phyloP scores from a whole-genome alignment of 2,329 filamentous ascomycete genomes.

The Furcasterigmium furcatum region DNA sequence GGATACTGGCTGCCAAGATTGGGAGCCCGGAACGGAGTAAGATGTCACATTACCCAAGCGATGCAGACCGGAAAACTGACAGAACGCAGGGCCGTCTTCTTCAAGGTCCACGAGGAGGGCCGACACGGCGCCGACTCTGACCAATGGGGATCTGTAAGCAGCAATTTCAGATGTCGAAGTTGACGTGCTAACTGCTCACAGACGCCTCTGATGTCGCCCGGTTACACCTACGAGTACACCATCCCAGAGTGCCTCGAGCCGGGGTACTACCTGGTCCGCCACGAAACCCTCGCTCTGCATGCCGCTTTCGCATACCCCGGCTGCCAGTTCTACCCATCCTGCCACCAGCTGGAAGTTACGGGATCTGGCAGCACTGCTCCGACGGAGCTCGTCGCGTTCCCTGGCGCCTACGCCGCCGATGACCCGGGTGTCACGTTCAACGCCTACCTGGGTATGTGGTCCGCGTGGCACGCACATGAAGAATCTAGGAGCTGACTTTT shows the following conservation, averaged over 20 bases:
- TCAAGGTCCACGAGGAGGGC: conserved; percentile 49
- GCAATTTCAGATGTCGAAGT: too few species aligned
- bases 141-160: conserved; percentile 41
- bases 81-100: conserved; percentile 42
- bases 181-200: conserved; percentile 10
- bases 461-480: too few species aligned
- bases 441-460: conserved; percentile 40
- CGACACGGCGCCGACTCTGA: conserved; percentile 43
- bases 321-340: conserved; percentile 55
- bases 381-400: conserved; percentile 43
- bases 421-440: conserved; percentile 52
- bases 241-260: conserved; percentile 48
- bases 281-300: conserved; percentile 56
- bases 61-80: conserved; percentile 11
- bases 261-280: conserved; percentile 56
- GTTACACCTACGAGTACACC: conserved; percentile 44
- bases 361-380: conserved; percentile 41
- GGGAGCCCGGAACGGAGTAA: conserved; percentile 38
- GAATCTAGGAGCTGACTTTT: conserved; percentile 1
- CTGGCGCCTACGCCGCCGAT: conserved; percentile 46
- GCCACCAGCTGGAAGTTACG: conserved; percentile 53
- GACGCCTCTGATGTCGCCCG: conserved; percentile 39
- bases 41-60: too few species aligned
- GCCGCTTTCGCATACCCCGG: conserved; percentile 44
- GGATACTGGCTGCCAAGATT: conserved; percentile 45